A percentile compares a stretch with the other conserved stretches of the same genome.
Evolutionary conservation across 192 early-diverging fungal species (phyloP).

Genomic region (Gryganskiella cystojenkinii): DNA sequence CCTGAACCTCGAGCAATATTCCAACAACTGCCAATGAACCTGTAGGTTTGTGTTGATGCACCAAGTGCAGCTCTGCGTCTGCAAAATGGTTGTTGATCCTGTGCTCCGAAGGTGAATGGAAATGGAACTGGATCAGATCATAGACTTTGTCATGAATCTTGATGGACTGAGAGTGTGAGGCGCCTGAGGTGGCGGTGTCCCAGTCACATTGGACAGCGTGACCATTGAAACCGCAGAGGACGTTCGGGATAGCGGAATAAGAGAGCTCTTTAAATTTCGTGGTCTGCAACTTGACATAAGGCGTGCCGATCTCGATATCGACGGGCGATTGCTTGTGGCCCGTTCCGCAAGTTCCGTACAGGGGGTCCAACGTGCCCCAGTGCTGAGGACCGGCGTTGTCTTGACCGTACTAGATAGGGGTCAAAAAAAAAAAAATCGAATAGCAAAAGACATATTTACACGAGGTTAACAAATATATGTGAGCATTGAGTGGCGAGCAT

Average conservation of each 20-base stretch:
- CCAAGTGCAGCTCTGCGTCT: conserved; percentile 59
- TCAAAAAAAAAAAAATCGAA: too few relatives aligned
- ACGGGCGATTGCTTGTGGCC: conserved; percentile 62
- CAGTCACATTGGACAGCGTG: conserved; percentile 48
- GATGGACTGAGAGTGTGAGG: conserved; percentile 1
- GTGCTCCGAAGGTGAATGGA: conserved; percentile 70
- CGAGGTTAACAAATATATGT: too few relatives aligned
- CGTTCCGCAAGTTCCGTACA: conserved; percentile 21
- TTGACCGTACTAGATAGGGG: not conserved
- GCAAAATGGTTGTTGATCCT: conserved; percentile 31
- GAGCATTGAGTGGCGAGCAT: too few relatives aligned
- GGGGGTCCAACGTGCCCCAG: conserved; percentile 38
- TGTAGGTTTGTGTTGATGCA: conserved; percentile 34
- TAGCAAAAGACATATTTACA: too few relatives aligned
- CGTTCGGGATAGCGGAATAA: not conserved
- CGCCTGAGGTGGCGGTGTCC: not conserved
- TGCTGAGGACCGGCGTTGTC: conserved; percentile 18
- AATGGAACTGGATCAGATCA: conserved; percentile 64
- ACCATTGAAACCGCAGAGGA: conserved; percentile 50
- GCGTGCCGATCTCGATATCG: conserved; percentile 36
- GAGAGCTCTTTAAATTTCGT: not conserved
- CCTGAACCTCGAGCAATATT: conserved; percentile 55
- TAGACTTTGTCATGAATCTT: conserved; percentile 35
- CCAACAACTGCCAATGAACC: conserved; percentile 21
- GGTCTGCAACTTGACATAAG: not conserved